phyloP scores from a whole-genome alignment of 352 stramenopile species.

The Saprolegnia diclina region DNA sequence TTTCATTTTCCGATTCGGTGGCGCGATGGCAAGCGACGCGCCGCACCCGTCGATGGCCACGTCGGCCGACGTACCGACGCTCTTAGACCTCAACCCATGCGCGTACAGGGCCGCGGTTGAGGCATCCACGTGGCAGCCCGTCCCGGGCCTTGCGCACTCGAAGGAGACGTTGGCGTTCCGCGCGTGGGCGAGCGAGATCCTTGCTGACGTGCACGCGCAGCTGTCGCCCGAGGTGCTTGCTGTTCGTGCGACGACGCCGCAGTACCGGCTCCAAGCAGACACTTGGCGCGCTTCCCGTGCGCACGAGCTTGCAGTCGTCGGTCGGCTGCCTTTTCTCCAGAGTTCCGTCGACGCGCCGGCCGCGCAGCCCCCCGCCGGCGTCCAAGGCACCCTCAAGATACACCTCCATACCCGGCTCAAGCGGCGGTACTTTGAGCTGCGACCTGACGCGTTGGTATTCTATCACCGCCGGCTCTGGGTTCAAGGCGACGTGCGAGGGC shows the following conservation, averaged over 20 bases:
- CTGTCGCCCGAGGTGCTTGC: constrained; percentile 74
- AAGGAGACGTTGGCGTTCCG: constrained; percentile 78
- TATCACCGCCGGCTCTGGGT: too few relatives aligned
- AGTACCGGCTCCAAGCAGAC: constrained; percentile 77
- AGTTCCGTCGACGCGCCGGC: constrained; percentile 74
- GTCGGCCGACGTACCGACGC: too few relatives aligned
- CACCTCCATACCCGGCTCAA: too few relatives aligned
- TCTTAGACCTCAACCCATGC: neutral
- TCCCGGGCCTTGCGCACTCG: constrained; percentile 60
- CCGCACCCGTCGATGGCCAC: too few relatives aligned
- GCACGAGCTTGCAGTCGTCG: constrained; percentile 42
- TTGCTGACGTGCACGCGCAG: constrained; percentile 69
- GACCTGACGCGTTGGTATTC: too few relatives aligned
- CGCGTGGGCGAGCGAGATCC: constrained; percentile 49
- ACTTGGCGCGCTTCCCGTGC: constrained; percentile 71
- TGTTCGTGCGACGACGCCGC: constrained; percentile 73
- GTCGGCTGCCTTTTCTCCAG: constrained; percentile 35
- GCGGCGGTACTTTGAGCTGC: too few relatives aligned
- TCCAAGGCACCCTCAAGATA: too few relatives aligned
- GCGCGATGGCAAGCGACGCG: too few relatives aligned
- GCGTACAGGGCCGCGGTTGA: neutral
- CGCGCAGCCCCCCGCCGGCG: constrained; percentile 57
- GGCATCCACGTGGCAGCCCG: constrained; percentile 46
- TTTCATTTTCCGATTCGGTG: too few relatives aligned
- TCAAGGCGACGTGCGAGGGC: too few relatives aligned